phyloP scores from a whole-genome alignment of 768 basidiomycete species.

The Tylopilus sp. region DNA sequence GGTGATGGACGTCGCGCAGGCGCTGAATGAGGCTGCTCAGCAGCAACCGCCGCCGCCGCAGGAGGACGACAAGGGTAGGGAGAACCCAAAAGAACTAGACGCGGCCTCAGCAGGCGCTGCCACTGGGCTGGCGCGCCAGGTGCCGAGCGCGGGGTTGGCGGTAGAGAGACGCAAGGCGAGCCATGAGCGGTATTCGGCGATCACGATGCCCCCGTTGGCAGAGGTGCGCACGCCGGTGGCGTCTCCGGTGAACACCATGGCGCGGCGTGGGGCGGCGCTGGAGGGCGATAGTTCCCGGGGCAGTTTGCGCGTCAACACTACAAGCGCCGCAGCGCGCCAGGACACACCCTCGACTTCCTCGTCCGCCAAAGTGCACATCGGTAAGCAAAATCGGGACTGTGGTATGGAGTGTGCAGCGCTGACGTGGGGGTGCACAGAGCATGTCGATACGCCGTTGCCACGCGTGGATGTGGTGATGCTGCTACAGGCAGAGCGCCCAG shows the following conservation, averaged over 20 bases:
- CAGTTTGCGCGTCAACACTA: conserved; percentile 9
- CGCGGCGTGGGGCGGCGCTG: conserved; percentile 27
- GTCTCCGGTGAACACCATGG: conserved; percentile 53
- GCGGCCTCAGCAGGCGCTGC: not conserved
- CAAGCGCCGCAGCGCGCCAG: not conserved
- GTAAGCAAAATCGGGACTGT: conserved; percentile 23
- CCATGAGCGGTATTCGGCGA: conserved; percentile 62
- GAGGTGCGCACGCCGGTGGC: conserved; percentile 63
- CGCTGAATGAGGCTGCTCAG: conserved; percentile 40
- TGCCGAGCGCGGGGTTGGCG: conserved; percentile 23
- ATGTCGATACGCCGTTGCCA: conserved; percentile 44
- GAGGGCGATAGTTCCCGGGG: conserved; percentile 8
- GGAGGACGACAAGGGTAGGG: not conserved
- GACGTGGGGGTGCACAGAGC: conserved; percentile 28
- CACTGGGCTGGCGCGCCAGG: not conserved
- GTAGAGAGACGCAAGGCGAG: conserved; percentile 62
- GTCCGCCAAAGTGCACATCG: conserved; percentile 29
- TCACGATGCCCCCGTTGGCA: conserved; percentile 58
- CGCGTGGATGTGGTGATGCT: conserved; percentile 46
- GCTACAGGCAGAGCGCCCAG: conserved; percentile 27
- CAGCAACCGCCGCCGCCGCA: conserved; percentile 8
- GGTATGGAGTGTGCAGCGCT: not conserved
- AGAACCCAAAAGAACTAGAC: not conserved
- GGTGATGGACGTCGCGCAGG: conserved; percentile 77
- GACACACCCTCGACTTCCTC: not conserved